These are phyloP conservation scores for Panicum hallii DNA, from an alignment of 202 grass and related monocot species.

Conservation along the genomic window DNA sequence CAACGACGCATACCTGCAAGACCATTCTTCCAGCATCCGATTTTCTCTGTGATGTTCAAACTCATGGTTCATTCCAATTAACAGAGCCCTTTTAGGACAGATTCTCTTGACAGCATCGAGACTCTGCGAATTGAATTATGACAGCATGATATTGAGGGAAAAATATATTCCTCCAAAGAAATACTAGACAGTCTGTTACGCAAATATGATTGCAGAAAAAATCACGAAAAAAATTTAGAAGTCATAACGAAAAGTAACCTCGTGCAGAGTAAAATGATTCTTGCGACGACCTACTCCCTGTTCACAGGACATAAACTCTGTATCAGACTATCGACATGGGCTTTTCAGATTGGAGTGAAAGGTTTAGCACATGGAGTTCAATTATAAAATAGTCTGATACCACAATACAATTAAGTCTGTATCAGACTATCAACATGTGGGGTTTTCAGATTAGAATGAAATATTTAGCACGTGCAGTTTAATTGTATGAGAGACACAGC, in stretches of 20 bases:
- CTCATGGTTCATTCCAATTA: conserved; percentile 68
- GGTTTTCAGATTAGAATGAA: no score
- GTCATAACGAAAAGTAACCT: conserved; percentile 39
- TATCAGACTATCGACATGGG: not conserved
- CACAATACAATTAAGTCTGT: not conserved
- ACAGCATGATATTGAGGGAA: not conserved
- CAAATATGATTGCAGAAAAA: not conserved
- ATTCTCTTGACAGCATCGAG: conserved; percentile 71
- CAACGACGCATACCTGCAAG: conserved; percentile 28
- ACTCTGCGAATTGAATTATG: conserved; percentile 32
- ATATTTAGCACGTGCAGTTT: not conserved
- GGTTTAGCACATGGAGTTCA: not conserved
- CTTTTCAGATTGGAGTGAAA: no score
- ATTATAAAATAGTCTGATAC: not conserved
- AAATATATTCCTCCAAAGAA: not conserved
- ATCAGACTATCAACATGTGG: not conserved
- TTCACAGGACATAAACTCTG: not conserved
- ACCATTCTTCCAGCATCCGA: conserved; percentile 55
- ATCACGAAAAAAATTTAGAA: no score
- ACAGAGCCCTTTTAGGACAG: conserved; percentile 52
- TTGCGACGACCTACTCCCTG: conserved; percentile 49
- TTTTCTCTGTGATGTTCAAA: conserved; percentile 62
- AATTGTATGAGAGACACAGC: not conserved
- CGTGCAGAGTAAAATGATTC: conserved; percentile 47
- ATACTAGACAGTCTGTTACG: not conserved